Evolutionary conservation across 148 eudicot species (phyloP).

Genomic region (Camellia granthamiana): DNA sequence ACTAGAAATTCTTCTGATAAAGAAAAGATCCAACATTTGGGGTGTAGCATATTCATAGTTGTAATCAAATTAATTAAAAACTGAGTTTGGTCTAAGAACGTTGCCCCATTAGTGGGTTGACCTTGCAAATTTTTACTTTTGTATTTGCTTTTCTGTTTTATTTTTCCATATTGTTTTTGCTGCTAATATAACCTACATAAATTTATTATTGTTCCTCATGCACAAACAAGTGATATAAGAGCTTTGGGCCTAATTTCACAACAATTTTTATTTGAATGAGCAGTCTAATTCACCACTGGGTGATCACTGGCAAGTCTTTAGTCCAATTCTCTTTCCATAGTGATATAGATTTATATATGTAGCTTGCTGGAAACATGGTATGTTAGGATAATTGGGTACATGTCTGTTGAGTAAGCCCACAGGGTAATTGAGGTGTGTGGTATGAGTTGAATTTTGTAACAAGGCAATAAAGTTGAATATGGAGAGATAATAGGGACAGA

Average conservation of each 20-base stretch:
- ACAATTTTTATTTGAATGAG: neutral
- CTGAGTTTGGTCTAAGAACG: neutral
- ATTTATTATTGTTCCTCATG: neutral
- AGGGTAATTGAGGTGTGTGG: neutral
- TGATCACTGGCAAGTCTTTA: neutral
- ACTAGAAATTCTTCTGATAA: too few species aligned
- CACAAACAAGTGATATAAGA: neutral
- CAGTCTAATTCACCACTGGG: neutral
- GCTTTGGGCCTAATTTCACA: neutral
- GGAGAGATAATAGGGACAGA: too few species aligned
- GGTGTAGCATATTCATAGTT: too few species aligned
- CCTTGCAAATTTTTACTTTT: neutral
- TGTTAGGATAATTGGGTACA: neutral
- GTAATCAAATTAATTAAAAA: too few species aligned
- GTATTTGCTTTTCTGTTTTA: too few species aligned
- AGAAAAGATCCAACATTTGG: too few species aligned
- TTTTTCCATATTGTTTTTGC: too few species aligned
- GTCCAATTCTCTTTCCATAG: too few species aligned
- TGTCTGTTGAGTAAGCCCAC: neutral
- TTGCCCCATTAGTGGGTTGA: neutral
- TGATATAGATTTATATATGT: neutral
- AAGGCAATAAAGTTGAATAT: too few species aligned
- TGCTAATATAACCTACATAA: neutral
- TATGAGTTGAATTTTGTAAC: neutral
- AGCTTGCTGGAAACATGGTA: neutral